Conservation (phyloP, 2,329 filamentous ascomycete genomes). For the Apiospora pterosperma region DNA sequence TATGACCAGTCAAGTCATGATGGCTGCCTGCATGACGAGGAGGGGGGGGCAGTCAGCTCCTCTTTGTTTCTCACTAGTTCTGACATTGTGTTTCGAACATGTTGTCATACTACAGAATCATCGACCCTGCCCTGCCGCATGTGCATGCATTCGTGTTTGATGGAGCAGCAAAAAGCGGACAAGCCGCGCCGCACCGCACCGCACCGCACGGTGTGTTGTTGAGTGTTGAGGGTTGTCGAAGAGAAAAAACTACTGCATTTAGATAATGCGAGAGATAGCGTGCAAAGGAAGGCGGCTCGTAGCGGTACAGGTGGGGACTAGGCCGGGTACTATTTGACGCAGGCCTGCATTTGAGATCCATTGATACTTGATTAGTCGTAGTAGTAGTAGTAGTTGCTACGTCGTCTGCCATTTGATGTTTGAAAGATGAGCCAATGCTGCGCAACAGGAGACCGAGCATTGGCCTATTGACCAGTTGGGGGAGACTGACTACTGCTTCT, state of each 20-base stretch:
- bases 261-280: not conserved
- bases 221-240: not conserved
- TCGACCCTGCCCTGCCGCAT: not conserved
- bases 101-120: not conserved
- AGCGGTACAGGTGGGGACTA: not conserved
- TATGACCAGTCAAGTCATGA: not conserved
- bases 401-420: not conserved
- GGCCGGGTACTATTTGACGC: not conserved
- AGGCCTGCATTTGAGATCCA: not conserved
- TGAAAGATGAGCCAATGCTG: not conserved
- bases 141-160: not conserved
- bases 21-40: not conserved
- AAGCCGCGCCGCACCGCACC: not conserved
- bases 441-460: not conserved
- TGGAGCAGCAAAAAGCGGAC: not conserved
- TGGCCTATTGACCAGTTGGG: not conserved
- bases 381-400: not conserved
- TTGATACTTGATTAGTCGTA: not conserved
- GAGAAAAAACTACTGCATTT: too few species aligned
- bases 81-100: not conserved
- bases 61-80: too few species aligned
- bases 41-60: too few species aligned
- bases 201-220: not conserved
- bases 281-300: not conserved
- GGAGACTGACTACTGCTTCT: not conserved